phyloP scores from a whole-genome alignment of 2,329 filamentous ascomycete genomes.

The Lachnum nothofagi region DNA sequence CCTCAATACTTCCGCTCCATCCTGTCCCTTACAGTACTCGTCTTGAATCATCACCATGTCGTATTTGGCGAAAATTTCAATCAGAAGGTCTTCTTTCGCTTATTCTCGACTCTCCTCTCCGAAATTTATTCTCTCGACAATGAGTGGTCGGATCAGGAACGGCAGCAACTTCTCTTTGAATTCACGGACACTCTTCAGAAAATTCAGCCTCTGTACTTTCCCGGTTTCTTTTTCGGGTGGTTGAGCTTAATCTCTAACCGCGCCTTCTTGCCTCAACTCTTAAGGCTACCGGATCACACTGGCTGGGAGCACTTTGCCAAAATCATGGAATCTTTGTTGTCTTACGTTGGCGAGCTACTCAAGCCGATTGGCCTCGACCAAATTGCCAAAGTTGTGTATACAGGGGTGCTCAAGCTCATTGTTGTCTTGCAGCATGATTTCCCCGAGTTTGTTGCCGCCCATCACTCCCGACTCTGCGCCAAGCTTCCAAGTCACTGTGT shows the following conservation, averaged over 20 bases:
- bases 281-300: slow-evolving; percentile 59
- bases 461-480: slow-evolving; percentile 76
- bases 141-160: slow-evolving; percentile 55
- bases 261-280: slow-evolving; percentile 72
- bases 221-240: slow-evolving; percentile 83
- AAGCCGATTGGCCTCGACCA: slow-evolving; percentile 65
- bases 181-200: slow-evolving; percentile 67
- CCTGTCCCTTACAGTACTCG: slow-evolving; percentile 69
- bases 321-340: slow-evolving; percentile 66
- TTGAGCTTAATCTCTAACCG: slow-evolving; percentile 76
- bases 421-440: slow-evolving; percentile 89
- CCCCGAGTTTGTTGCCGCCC: slow-evolving; percentile 84
- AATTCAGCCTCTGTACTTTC: slow-evolving; percentile 71
- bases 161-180: slow-evolving; percentile 63
- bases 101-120: slow-evolving; percentile 79
- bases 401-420: slow-evolving; percentile 75
- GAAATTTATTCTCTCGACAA: slow-evolving; percentile 60
- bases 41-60: slow-evolving; percentile 80
- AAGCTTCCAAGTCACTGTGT: slow-evolving; percentile 77
- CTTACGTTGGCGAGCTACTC: slow-evolving; percentile 72
- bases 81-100: slow-evolving; percentile 82
- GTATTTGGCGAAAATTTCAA: slow-evolving; percentile 78
- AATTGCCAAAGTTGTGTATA: slow-evolving; percentile 76
- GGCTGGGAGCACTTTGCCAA: slow-evolving; percentile 75
- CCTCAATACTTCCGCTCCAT: slow-evolving; percentile 71